Base-by-base conservation (phyloP, 176 grass and related monocot species). In the Avena insularis region DNA sequence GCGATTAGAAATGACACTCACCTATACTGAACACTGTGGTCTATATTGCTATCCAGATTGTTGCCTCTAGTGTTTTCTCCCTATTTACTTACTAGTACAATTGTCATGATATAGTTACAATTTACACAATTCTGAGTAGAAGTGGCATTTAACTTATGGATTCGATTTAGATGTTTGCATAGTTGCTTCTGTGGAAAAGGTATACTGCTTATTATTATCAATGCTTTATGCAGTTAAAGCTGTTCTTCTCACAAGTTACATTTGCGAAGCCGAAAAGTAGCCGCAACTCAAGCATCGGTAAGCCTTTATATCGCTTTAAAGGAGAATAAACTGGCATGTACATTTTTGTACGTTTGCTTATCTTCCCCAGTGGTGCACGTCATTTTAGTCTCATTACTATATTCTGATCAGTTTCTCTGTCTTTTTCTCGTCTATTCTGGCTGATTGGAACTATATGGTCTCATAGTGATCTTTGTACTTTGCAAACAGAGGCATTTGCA, bases 181-280 rank as follows among this genome's bases (percentile, higher is more conserved):
- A 0, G 36, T 21, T 76, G 36, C 9, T 89, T 27, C 14, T 58
- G 43, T 66, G 15, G 12, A 84, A 47, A 59, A 16, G 8, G 12
- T 17, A 6, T 72, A 47, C 36, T 72, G 69, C 27, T 45, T 20
- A 66, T 86, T 43, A 67, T 1, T 51, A 31, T 31, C 48, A 61
- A 2, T 62, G 35, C 10, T 67, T 67, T 84, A 56, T 86, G 67
- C 93, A 98, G 96, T 77, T 98, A 71, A 98, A 95, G 67, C 19
- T 98, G 50, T 98, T 98, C 82, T 98, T 95, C 86, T 87, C 88
- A 80, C 92, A 95, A 91, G 96, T 98, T 86, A 95, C 93, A 53
- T 95, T 98, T 94, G 91, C 93, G 13, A 94, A 95, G 75, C 93
- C 96, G 19, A 98, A 98, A 72, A 92, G 92, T 66, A 98, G 96